Evolutionary conservation across 2,329 filamentous ascomycete species (phyloP), one percentile per base, ranked within the genome.

Genomic region (Albophoma yamanashiensis): DNA sequence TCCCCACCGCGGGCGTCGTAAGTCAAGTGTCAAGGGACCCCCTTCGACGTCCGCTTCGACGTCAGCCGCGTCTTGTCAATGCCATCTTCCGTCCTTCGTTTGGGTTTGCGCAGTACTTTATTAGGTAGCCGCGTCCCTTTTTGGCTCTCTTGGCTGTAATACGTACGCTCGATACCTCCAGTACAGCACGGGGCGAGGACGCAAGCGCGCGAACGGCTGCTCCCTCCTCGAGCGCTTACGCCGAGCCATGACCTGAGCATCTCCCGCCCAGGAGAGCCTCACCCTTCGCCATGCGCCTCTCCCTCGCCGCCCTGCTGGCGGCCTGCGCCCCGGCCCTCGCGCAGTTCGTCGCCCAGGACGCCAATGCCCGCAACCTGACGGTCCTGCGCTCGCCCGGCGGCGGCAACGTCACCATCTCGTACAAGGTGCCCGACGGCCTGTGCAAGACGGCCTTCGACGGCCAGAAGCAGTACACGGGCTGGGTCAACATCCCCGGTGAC

Each of bases 401-500:
- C 69, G 74, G 76, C 36, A 80, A 82, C 64, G 82, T 91, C 68
- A 86, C 82, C 61, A 83, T 91, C 68, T 82, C 83, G 59, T 91
- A 88, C 77, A 89, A 87, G 67, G 75, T 79, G 42, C 79, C 82
- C 5, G 70, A 76, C 9, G 84, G 82, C 55, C 85, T 81, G 15
- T 91, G 88, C 71, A 80, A 76, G 55, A 89, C 88, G 1, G 82
- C 82, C 9, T 89, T 88, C 66, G 69, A 78, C 53, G 77, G 76
- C 1, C 88, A 91, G 71, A 81, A 85, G 70, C 88, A 90, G 70
- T 89, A 86, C 68, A 83, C 85, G 4, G 88, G 88, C 67, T 89
- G 88, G 80, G 83, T 90, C 60, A 79, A 74, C 58, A 72, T 89
- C 6, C 83, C 85, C 6, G 85, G 78, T 53, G 71, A 75, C 36